These are phyloP conservation scores for Pyrenophora tritici-repentis DNA, from an alignment of 2,329 filamentous ascomycete genomes.

Conservation along the genomic window DNA sequence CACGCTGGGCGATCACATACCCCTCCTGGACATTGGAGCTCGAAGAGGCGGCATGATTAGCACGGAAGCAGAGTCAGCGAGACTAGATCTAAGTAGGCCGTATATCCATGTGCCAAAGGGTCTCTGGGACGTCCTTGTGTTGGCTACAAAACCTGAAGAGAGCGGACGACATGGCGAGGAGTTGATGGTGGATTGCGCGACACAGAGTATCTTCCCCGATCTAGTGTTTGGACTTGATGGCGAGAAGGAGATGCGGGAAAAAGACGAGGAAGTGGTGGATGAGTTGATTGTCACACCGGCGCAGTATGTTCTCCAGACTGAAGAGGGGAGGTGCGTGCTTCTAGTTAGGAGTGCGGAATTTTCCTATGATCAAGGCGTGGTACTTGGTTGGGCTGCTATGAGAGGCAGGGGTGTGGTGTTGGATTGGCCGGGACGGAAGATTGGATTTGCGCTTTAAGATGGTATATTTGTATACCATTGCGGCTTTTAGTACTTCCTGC, in stretches of 20 bases:
- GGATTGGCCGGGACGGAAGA: constrained; percentile 15
- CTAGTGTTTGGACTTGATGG: constrained; percentile 19
- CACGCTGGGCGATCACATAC: constrained; percentile 4
- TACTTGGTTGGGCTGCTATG: constrained; percentile 27
- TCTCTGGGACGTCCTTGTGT: constrained; percentile 22
- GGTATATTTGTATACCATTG: too few relatives aligned
- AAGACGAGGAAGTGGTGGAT: constrained; percentile 4
- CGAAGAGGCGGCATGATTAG: constrained; percentile 24
- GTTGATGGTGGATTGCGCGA: constrained; percentile 19
- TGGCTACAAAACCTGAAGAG: constrained; percentile 14
- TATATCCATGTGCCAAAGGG: constrained; percentile 17
- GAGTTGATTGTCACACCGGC: constrained; percentile 20
- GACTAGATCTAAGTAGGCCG: constrained; percentile 19
- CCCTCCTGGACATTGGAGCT: constrained; percentile 15
- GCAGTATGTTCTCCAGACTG: constrained; percentile 22
- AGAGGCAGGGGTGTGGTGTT: constrained; percentile 22
- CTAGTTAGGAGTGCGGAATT: constrained; percentile 14
- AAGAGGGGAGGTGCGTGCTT: constrained; percentile 18
- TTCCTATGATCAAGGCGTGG: neutral
- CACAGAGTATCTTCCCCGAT: constrained; percentile 17
- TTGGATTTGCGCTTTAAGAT: constrained; percentile 16
- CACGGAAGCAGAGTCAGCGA: constrained; percentile 8
- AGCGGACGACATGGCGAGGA: neutral
- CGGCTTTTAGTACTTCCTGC: too few relatives aligned
- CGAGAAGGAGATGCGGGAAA: neutral